A percentile compares a stretch with the other conserved stretches of the same genome.
Conservation (phyloP, 371 early-diverging fungal species). For the Dichotomocladium elegans region DNA sequence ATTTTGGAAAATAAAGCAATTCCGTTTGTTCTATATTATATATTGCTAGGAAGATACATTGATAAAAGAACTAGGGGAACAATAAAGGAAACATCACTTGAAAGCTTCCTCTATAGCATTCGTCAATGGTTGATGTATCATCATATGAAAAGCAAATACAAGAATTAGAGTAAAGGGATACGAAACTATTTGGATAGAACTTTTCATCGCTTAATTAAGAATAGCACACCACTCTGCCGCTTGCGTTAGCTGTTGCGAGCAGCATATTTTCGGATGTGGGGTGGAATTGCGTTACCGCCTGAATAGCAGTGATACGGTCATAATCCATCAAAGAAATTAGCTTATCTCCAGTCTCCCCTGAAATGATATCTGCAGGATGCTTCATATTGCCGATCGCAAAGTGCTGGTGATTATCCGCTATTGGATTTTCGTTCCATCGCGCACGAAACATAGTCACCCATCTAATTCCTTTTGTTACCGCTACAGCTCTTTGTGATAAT, state of each 20-base stretch:
- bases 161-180: too few relatives aligned
- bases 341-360: conserved; percentile 52
- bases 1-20: too few relatives aligned
- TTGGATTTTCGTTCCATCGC: conserved; percentile 54
- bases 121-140: not conserved
- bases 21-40: too few relatives aligned
- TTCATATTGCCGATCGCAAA: conserved; percentile 72
- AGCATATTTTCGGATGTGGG: conserved; percentile 37
- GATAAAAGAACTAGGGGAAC: too few relatives aligned
- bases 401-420: conserved; percentile 30
- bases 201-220: too few relatives aligned
- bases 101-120: too few relatives aligned
- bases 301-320: conserved; percentile 60
- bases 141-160: not conserved
- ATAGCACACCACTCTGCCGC: conserved; percentile 44
- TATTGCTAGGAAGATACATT: too few relatives aligned
- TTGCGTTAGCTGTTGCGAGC: conserved; percentile 35
- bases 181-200: too few relatives aligned
- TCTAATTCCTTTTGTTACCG: too few relatives aligned
- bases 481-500: too few relatives aligned
- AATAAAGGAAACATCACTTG: too few relatives aligned
- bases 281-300: conserved; percentile 66
- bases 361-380: conserved; percentile 58
- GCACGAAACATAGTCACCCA: conserved; percentile 79
- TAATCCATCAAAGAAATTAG: conserved; percentile 48